Evolutionary conservation across 1,284 basidiomycete species (phyloP), one percentile per base, ranked within the genome.

Genomic region (Moesziomyces aphidis): DNA sequence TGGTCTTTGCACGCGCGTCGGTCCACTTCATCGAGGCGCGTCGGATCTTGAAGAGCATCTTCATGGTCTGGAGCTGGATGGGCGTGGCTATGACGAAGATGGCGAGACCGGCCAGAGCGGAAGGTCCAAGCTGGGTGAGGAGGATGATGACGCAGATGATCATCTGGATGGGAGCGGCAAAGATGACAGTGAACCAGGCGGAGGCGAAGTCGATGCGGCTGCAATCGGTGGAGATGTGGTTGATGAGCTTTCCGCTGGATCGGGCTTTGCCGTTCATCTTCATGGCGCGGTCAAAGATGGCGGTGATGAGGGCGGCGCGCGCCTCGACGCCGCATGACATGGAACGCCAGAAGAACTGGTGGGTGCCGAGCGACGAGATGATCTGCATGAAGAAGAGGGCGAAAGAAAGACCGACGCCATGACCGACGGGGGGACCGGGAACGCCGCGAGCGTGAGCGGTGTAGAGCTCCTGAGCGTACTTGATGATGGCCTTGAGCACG

Each of bases 171-270:
- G 91, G 92, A 1, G 91, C 89, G 2, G 91, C 88, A 89, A 93
- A 93, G 21, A 89, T 86, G 87, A 93, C 89, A 59, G 86, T 86
- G 71, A 93, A 92, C 87, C 91, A 95, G 4, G 91, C 92, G 51
- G 90, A 89, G 72, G 91, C 92, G 82, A 95, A 97, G 83, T 97
- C 94, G 82, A 97, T 93, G 42, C 95, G 89, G 19, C 91, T 92
- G 34, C 94, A 90, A 85, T 97, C 95, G 0, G 94, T 95, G 5
- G 93, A 94, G 74, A 97, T 95, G 85, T 95, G 93, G 80, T 94
- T 96, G 68, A 96, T 91, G 45, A 95, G 89, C 80, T 91, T 91
- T 43, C 94, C 94, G 23, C 90, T 90, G 3, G 91, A 90, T n/a
- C 95, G 89, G 10, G 93, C 90, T 54, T 93, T 91, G 22, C 92